phyloP scores from a whole-genome alignment of 1,284 basidiomycete genomes.

The Anthracocystis setariae region DNA sequence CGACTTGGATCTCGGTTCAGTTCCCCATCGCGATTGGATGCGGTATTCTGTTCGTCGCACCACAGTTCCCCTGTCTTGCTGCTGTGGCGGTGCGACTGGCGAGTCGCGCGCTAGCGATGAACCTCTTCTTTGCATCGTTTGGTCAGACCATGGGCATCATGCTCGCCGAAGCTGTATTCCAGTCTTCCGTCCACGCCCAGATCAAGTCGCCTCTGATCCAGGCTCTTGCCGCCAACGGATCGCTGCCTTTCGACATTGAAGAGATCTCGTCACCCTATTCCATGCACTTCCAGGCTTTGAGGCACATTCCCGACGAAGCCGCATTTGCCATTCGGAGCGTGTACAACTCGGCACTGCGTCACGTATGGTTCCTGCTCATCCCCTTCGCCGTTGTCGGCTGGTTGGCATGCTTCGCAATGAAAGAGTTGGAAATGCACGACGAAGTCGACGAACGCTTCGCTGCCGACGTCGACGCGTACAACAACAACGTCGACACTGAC shows the following conservation, averaged over 20 bases:
- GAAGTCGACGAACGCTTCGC: conserved; percentile 36
- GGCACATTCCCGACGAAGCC: conserved; percentile 11
- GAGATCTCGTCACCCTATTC: conserved; percentile 32
- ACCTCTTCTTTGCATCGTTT: conserved; percentile 38
- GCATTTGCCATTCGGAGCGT: conserved; percentile 16
- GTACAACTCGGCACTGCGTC: conserved; percentile 16
- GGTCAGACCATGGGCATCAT: conserved; percentile 49
- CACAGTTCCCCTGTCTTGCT: conserved; percentile 44
- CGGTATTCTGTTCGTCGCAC: conserved; percentile 41
- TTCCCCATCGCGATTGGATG: conserved; percentile 37
- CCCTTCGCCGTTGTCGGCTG: conserved; percentile 30
- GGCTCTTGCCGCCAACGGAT: conserved; percentile 19
- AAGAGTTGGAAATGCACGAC: conserved; percentile 41
- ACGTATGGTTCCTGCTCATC: conserved; percentile 31
- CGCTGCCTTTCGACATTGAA: conserved; percentile 33
- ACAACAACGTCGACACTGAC: conserved; percentile 3
- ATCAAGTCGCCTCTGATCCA: conserved; percentile 26
- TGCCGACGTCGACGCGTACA: conserved; percentile 4
- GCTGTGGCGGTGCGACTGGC: conserved; percentile 26
- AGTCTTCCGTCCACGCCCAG: conserved; percentile 26
- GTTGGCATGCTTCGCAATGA: conserved; percentile 21
- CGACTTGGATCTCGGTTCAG: conserved; percentile 32
- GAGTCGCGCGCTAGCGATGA: conserved; percentile 23
- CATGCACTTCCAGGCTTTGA: conserved; percentile 21
- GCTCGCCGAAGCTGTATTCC: conserved; percentile 43